Evolutionary conservation across 2,329 filamentous ascomycete genomes (phyloP), one percentile per base, ranked within the genome.

Genomic region (Colletotrichum endophyticum): DNA sequence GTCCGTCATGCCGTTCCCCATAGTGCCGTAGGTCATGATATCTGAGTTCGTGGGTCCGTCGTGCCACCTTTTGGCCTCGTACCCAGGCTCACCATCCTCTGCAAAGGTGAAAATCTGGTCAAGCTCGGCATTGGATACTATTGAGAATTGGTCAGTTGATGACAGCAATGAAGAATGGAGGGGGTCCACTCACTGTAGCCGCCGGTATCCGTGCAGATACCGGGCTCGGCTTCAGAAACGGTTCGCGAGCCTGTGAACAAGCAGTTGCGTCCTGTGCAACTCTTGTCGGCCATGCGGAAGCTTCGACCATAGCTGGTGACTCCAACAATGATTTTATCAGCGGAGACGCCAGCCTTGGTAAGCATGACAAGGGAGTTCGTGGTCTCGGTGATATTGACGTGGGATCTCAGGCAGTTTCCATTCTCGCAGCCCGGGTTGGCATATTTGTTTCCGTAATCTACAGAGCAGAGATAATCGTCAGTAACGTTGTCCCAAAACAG

Each of bases 311-410:
- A 83, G 69, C 79, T 79, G 13, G 80, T 78, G 16, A 83, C 74
- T 5, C 82, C 81, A 16, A 83, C 77, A 12, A 83, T 70, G 9
- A 83, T 62, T 78, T 70, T 70, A 22, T 32, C 15, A n/a, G n/a
- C 66, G n/a, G 66, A 34, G 8, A 68, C 66, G 19, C 66, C 66
- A 19, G 66, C 66, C n/a, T 61, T 34, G 49, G 67, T 70, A 12
- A 70, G 22, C 68, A 70, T 70, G 34, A 34, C 30, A n/a, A 70
- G 36, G 8, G 80, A 66, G 13, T 76, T 62, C 9, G 25, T 57
- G 0, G 81, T 83, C 73, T 81, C 80, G 12, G 82, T 86, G 22
- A 82, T 27, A 73, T 86, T 87, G 70, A 86, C 79, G 44, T 85
- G 80, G 16, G 77, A 80, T 5, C 83, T 80, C 1, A 87, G 80